These are phyloP conservation scores for Aureoboletus auriporus DNA, from an alignment of 768 basidiomycete species.

Conservation along the genomic window DNA sequence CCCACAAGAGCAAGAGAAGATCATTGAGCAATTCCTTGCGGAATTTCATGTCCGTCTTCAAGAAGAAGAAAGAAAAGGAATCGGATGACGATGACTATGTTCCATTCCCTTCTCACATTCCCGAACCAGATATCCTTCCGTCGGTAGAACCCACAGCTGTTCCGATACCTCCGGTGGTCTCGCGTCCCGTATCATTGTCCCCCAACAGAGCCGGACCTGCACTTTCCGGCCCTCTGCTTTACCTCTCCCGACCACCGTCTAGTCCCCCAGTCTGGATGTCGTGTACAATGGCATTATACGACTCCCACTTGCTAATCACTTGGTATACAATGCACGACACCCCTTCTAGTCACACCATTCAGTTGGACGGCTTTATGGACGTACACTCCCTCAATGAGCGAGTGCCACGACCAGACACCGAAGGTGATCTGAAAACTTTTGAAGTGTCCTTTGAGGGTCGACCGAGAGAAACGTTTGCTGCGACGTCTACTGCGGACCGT, in stretches of 20 bases:
- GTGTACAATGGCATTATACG: slow-evolving; percentile 38
- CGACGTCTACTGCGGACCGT: slow-evolving; percentile 54
- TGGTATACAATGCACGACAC: slow-evolving; percentile 40
- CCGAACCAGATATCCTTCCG: slow-evolving; percentile 3
- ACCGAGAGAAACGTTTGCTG: slow-evolving; percentile 58
- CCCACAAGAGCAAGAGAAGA: slow-evolving; percentile 40
- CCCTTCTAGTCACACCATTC: slow-evolving; percentile 42
- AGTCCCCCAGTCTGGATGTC: slow-evolving; percentile 46
- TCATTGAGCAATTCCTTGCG: slow-evolving; percentile 63
- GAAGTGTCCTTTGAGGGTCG: slow-evolving; percentile 58
- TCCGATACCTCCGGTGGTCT: slow-evolving; percentile 1
- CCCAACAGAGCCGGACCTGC: neutral
- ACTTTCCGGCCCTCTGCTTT: slow-evolving; percentile 36
- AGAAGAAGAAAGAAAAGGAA: slow-evolving; percentile 38
- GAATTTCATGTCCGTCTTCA: slow-evolving; percentile 60
- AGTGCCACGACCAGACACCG: slow-evolving; percentile 38
- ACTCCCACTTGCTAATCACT: slow-evolving; percentile 44
- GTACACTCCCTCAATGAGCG: slow-evolving; percentile 60
- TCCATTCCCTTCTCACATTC: slow-evolving; percentile 1
- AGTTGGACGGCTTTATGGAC: slow-evolving; percentile 52
- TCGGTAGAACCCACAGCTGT: neutral
- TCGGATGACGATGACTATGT: slow-evolving; percentile 22
- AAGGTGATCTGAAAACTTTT: slow-evolving; percentile 51
- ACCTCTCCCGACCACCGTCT: slow-evolving; percentile 38
- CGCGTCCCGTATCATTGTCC: neutral